Percentiles rank a stretch among this genome's conserved stretches.
phyloP scores from a whole-genome alignment of 192 early-diverging fungal species.

The Backusella australiensis region DNA sequence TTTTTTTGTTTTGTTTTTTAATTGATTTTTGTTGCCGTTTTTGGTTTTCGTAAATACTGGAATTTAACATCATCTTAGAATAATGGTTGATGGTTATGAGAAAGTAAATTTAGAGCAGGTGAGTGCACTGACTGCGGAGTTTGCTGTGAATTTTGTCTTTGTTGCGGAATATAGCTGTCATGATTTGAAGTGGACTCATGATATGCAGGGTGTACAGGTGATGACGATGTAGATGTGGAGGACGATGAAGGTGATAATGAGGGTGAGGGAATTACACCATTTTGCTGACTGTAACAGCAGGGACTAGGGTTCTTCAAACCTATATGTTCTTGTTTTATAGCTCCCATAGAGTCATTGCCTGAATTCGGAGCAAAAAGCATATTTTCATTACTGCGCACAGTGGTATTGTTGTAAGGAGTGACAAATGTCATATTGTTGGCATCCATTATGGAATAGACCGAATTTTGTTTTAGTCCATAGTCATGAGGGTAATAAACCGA shows the following conservation, averaged over 20 bases:
- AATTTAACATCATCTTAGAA: conserved; percentile 8
- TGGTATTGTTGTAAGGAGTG: background rate
- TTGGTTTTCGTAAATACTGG: conserved; percentile 5
- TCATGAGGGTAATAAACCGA: conserved; percentile 16
- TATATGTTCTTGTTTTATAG: background rate
- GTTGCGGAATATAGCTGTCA: conserved; percentile 3
- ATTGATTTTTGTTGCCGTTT: background rate
- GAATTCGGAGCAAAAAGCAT: background rate
- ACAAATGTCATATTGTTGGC: conserved; percentile 8
- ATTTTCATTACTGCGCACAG: conserved; percentile 7
- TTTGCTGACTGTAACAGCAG: background rate
- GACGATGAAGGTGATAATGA: conserved; percentile 16
- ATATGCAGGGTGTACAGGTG: conserved; percentile 14
- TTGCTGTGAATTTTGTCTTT: conserved; percentile 10
- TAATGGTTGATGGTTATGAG: conserved; percentile 9
- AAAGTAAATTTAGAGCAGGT: conserved; percentile 12
- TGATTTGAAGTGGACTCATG: conserved; percentile 4
- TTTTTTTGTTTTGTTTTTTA: background rate
- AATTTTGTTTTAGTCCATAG: conserved; percentile 16
- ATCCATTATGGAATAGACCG: background rate
- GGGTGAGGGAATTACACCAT: background rate
- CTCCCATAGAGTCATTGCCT: background rate
- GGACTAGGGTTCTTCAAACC: background rate
- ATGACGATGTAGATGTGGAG: conserved; percentile 11
- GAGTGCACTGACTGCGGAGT: conserved; percentile 4